Conservation (phyloP, 2,329 filamentous ascomycete genomes). For the Diaporthe vaccinii region DNA sequence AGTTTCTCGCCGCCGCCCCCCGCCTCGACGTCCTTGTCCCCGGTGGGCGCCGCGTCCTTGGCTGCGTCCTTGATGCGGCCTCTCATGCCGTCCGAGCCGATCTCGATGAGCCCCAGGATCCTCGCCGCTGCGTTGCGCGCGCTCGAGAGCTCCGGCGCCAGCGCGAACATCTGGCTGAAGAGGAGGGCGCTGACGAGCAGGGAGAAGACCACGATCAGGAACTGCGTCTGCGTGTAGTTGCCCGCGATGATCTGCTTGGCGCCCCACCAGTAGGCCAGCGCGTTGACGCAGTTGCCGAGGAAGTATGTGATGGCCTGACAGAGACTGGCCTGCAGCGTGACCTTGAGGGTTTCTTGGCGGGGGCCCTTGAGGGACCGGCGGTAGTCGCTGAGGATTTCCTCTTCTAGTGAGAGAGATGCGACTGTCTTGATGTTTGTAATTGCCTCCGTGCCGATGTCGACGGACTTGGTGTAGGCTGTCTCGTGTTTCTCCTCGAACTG, state of each 20-base stretch:
- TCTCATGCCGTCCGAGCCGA: conserved; percentile 36
- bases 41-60: not conserved
- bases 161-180: conserved; percentile 70
- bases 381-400: conserved; percentile 67
- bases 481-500: conserved; percentile 74
- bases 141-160: conserved; percentile 69
- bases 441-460: conserved; percentile 76
- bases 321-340: conserved; percentile 38
- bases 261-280: conserved; percentile 74
- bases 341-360: conserved; percentile 61
- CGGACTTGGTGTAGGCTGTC: conserved; percentile 73
- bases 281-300: conserved; percentile 46
- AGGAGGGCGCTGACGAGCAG: conserved; percentile 66
- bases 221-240: conserved; percentile 65
- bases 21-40: conserved; percentile 47
- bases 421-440: conserved; percentile 76
- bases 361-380: conserved; percentile 62
- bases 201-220: conserved; percentile 69
- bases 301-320: conserved; percentile 40
- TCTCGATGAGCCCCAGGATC: conserved; percentile 51
- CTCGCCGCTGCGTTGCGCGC: conserved; percentile 61
- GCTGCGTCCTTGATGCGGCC: not conserved
- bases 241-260: conserved; percentile 68
- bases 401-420: conserved; percentile 66
- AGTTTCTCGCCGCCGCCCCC: conserved; percentile 47